Evolutionary conservation across 345 rosid species (phyloP).

Genomic region (Euclidium syriacum): DNA sequence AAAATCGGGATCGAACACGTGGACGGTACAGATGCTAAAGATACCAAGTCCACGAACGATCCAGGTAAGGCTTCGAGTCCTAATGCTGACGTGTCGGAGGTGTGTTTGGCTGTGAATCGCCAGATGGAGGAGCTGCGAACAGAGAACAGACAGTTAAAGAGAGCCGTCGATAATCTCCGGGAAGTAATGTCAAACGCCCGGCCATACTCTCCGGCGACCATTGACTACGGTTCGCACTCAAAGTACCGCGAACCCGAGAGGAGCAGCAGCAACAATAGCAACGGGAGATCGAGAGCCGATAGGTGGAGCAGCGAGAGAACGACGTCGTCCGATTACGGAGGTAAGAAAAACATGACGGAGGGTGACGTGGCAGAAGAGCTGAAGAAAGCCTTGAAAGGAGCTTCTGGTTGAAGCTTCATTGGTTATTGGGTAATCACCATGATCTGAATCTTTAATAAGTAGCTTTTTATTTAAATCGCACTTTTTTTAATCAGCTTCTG

Average conservation of each 20-base stretch:
- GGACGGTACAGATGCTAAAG: slow-evolving; percentile 31
- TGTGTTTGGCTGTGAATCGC: slow-evolving; percentile 45
- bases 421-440: neutral
- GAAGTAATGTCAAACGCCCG: slow-evolving; percentile 37
- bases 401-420: slow-evolving; percentile 16
- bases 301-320: slow-evolving; percentile 45
- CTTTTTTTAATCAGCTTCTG: too few relatives aligned
- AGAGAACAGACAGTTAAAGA: slow-evolving; percentile 58
- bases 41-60: neutral
- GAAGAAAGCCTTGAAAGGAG: slow-evolving; percentile 60
- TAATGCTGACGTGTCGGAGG: slow-evolving; percentile 42
- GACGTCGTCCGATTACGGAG: slow-evolving; percentile 16
- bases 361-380: slow-evolving; percentile 57
- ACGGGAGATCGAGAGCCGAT: slow-evolving; percentile 34
- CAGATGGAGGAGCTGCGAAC: slow-evolving; percentile 62
- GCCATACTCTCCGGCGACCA: slow-evolving; percentile 11
- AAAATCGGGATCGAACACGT: slow-evolving; percentile 89
- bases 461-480: too few relatives aligned
- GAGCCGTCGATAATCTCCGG: slow-evolving; percentile 72
- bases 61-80: slow-evolving; percentile 19
- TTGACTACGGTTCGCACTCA: slow-evolving; percentile 35
- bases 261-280: slow-evolving; percentile 23
- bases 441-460: too few relatives aligned
- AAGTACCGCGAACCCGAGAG: slow-evolving; percentile 44
- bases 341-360: slow-evolving; percentile 36